These are phyloP conservation scores for Puccinia sorghi DNA, from an alignment of 1,284 basidiomycete genomes.

Conservation along the genomic window DNA sequence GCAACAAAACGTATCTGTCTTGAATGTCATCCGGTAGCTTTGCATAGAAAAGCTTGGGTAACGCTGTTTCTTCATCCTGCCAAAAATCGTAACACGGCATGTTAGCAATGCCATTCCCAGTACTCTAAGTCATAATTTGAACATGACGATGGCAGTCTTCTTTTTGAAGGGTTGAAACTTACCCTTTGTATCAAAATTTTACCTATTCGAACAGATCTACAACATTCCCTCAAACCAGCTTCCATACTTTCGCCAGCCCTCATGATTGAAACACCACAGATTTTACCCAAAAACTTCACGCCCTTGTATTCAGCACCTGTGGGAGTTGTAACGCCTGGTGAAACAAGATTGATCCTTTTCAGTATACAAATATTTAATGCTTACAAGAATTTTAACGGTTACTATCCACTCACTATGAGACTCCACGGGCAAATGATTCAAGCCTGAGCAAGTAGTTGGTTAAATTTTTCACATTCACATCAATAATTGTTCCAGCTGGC, in stretches of 20 bases:
- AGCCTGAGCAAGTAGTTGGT: slow-evolving; percentile 61
- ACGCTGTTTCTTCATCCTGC: slow-evolving; percentile 85
- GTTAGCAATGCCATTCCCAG: too few relatives aligned
- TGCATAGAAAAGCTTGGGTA: slow-evolving; percentile 78
- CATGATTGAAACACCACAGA: slow-evolving; percentile 90
- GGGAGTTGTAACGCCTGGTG: slow-evolving; percentile 56
- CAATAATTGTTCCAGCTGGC: not conserved
- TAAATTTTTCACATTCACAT: not conserved
- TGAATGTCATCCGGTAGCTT: slow-evolving; percentile 93
- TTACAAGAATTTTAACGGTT: not conserved
- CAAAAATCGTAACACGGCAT: not conserved
- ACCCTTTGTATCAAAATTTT: slow-evolving; percentile 94
- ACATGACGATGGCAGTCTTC: too few relatives aligned
- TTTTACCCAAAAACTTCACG: slow-evolving; percentile 88
- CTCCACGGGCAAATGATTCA: slow-evolving; percentile 91
- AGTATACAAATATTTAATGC: too few relatives aligned
- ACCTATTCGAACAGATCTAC: slow-evolving; percentile 74
- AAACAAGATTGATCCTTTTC: slow-evolving; percentile 53
- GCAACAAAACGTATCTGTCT: slow-evolving; percentile 82
- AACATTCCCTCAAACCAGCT: slow-evolving; percentile 82
- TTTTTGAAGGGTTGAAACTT: slow-evolving; percentile 53
- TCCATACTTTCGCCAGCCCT: slow-evolving; percentile 62
- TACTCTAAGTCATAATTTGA: too few relatives aligned
- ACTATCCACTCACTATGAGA: slow-evolving; percentile 64
- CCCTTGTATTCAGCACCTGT: slow-evolving; percentile 80